These are phyloP conservation scores for Pochonia chlamydosporia DNA, from an alignment of 2,329 filamentous ascomycete species.

Conservation along the genomic window DNA sequence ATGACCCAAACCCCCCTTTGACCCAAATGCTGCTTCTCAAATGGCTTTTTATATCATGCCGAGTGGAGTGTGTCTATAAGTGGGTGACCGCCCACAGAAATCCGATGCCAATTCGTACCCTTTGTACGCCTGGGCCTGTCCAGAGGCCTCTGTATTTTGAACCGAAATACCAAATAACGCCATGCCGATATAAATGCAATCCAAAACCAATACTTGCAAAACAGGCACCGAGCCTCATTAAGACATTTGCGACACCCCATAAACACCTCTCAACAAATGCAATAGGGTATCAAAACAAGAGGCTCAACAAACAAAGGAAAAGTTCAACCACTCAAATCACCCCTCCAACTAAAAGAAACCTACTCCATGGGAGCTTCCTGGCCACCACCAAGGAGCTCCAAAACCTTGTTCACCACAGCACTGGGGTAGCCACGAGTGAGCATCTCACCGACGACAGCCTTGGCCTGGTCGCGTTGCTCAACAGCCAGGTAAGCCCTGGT, in stretches of 20 bases:
- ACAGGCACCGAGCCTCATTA: constrained; percentile 12
- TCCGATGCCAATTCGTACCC: constrained; percentile 8
- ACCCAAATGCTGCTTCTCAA: constrained; percentile 22
- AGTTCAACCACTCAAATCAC: constrained; percentile 10
- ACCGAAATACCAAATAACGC: constrained; percentile 7
- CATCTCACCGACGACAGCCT: constrained; percentile 82
- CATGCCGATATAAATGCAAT: constrained; percentile 1
- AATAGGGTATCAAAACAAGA: constrained; percentile 20
- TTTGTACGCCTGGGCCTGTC: constrained; percentile 4
- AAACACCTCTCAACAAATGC: constrained; percentile 12
- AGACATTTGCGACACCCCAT: constrained; percentile 13
- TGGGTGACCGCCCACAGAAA: constrained; percentile 16
- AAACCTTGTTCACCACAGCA: constrained; percentile 88
- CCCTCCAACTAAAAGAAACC: constrained; percentile 16
- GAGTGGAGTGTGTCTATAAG: constrained; percentile 47
- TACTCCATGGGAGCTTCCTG: constrained; percentile 30
- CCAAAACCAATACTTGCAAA: neutral
- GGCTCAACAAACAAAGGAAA: constrained; percentile 8
- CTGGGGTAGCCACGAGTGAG: constrained; percentile 82
- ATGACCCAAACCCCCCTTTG: constrained; percentile 8
- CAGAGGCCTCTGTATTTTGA: constrained; percentile 16
- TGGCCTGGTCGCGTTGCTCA: constrained; percentile 71
- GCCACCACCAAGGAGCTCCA: constrained; percentile 72
- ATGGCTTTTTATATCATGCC: constrained; percentile 29
- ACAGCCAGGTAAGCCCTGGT: constrained; percentile 84